These are phyloP conservation scores for Aristolochia californica DNA, from an alignment of 164 flowering plant species.

Conservation along the genomic window DNA sequence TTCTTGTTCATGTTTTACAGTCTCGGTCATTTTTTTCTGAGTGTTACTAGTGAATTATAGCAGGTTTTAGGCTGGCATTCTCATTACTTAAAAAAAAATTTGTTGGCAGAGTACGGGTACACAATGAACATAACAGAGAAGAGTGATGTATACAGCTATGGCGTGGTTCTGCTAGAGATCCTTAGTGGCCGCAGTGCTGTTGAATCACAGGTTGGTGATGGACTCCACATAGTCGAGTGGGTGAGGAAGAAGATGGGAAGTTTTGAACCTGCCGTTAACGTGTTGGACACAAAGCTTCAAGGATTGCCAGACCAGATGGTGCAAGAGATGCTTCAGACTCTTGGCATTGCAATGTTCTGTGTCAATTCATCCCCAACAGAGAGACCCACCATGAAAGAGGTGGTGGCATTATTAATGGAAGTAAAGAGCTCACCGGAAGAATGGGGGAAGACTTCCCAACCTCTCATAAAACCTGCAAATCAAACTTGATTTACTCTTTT, in stretches of 20 bases:
- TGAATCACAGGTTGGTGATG: conserved; percentile 55
- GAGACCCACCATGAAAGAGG: conserved; percentile 96
- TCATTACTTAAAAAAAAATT: too few species aligned
- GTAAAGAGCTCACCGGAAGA: conserved; percentile 86
- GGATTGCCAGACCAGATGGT: conserved; percentile 73
- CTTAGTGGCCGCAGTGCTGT: conserved; percentile 80
- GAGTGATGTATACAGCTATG: conserved; percentile 97
- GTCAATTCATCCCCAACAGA: conserved; percentile 81
- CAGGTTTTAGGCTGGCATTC: too few species aligned
- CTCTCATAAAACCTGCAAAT: conserved; percentile 70
- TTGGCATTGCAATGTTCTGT: conserved; percentile 90
- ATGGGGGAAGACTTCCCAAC: conserved; percentile 85
- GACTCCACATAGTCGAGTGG: conserved; percentile 94
- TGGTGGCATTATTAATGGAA: conserved; percentile 83
- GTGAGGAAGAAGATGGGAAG: conserved; percentile 93
- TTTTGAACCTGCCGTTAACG: conserved; percentile 61
- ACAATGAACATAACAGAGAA: conserved; percentile 94
- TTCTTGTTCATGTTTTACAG: background rate
- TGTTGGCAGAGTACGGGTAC: conserved; percentile 85
- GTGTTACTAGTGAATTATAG: too few species aligned
- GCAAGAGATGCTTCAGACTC: conserved; percentile 92
- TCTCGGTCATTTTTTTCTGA: background rate
- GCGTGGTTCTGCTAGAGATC: conserved; percentile 82
- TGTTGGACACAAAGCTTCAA: conserved; percentile 69
- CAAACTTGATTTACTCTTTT: conserved; percentile 26